Evolutionary conservation across 495 filamentous ascomycete species (phyloP), one percentile per base, ranked within the genome.

Genomic region (Penicillium soppii): DNA sequence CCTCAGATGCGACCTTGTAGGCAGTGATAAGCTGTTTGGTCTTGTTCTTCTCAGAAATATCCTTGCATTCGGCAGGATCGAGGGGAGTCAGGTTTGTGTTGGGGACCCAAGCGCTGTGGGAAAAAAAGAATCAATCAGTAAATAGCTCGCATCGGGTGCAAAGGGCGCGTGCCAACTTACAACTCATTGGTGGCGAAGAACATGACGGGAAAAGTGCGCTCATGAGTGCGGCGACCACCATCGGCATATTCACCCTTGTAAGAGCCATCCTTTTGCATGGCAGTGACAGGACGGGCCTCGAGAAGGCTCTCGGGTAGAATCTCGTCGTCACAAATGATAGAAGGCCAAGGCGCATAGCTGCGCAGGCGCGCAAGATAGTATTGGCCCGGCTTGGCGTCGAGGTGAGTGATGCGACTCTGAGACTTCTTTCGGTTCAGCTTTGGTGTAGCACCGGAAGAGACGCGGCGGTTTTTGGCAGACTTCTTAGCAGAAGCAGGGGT

Each of bases 151-250:
- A 17, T 8, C 26, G 33, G 48, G 7, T 12, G 20, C 35, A 39
- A 7, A 19, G 23, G 32, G 16, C 7, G 16, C 12, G 15, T 26
- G 20, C 21, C 16, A 39, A 84, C 91, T 80, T 74, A 97, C 92
- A 97, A 97, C 77, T 96, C 90, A 65, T 96, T 95, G 46, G 91
- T 95, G 50, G 84, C 77, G 47, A 97, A 74, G 69, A 94, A 97
- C 91, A 96, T 96, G 54, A 97, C 84, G 2, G 92, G 90, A 66
- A 87, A 96, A 5, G 88, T 91, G 35, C 92, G 80, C 67, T 96
- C 90, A 32, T 83, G 79, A 15, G 77, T 85, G 47, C 90, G 87
- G 74, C 90, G 91, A 52, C 86, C 91, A 50, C 82, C 90, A 58
- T 94, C 90, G 22, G 82, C 80, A 63, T 87, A 92, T 56, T 90